Conservation (phyloP, 305 asterid species). For the Fraxinus albicans region DNA sequence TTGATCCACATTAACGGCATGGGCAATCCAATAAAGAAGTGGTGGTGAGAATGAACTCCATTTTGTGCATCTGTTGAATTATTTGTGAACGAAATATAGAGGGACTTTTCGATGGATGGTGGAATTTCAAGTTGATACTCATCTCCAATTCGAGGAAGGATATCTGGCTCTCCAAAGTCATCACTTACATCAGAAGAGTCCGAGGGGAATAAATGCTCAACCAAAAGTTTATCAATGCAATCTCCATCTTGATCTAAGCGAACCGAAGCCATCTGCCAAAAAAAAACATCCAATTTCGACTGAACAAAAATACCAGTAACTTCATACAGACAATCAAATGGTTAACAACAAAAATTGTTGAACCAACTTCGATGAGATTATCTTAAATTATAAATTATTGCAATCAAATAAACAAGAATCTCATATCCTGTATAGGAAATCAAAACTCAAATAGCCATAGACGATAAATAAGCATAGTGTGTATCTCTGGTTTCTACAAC, state of each 20-base stretch:
- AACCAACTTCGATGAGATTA: not conserved
- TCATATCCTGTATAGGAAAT: not conserved
- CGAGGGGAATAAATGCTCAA: conserved; percentile 20
- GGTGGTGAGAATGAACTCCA: conserved; percentile 5
- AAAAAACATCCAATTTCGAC: conserved; percentile 2
- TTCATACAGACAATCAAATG: not conserved
- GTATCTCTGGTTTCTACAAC: not conserved
- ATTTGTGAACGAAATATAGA: conserved; percentile 4
- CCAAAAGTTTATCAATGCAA: conserved; percentile 27
- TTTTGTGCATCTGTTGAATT: conserved; percentile 2
- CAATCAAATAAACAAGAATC: not conserved
- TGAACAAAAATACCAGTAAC: not conserved
- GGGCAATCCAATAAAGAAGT: conserved; percentile 39
- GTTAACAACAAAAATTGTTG: not conserved
- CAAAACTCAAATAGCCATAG: not conserved
- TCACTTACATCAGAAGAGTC: conserved; percentile 15
- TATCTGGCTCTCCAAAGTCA: conserved; percentile 24
- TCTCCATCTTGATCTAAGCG: conserved; percentile 38
- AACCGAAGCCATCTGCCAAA: conserved; percentile 48
- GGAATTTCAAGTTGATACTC: conserved; percentile 65
- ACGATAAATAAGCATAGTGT: not conserved
- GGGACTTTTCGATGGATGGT: conserved; percentile 18
- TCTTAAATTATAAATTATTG: not conserved
- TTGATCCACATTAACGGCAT: conserved; percentile 37
- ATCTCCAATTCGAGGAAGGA: conserved; percentile 62